phyloP scores from a whole-genome alignment of 1,284 basidiomycete genomes.

The Puccinia horiana region DNA sequence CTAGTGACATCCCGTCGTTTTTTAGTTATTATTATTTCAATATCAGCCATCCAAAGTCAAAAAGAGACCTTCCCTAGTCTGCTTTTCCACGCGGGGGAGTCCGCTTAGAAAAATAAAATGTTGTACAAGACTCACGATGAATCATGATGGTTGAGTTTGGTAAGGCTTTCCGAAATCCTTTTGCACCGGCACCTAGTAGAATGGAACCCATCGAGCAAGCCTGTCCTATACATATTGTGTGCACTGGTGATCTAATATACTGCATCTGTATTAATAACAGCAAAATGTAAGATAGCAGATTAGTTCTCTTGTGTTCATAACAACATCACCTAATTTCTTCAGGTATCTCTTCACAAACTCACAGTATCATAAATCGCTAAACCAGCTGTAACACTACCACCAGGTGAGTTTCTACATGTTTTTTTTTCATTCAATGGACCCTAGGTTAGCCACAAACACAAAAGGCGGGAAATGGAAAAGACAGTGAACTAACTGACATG shows the following conservation, averaged over 20 bases:
- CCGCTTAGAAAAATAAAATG: slow-evolving; percentile 32
- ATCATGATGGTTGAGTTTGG: slow-evolving; percentile 95
- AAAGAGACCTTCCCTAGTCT: neutral
- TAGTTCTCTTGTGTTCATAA: no score
- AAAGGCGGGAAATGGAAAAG: neutral
- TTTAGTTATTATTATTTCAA: neutral
- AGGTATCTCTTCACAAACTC: slow-evolving; percentile 52
- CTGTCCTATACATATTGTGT: slow-evolving; percentile 89
- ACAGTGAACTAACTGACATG: neutral
- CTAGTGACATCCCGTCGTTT: slow-evolving; percentile 61
- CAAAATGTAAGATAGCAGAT: neutral
- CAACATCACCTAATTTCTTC: neutral
- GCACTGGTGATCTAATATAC: slow-evolving; percentile 88
- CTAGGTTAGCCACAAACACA: neutral
- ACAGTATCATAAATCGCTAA: slow-evolving; percentile 93
- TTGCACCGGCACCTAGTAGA: slow-evolving; percentile 73
- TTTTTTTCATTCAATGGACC: slow-evolving; percentile 65
- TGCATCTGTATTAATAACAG: slow-evolving; percentile 59
- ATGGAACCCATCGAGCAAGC: slow-evolving; percentile 92
- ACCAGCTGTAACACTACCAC: slow-evolving; percentile 88
- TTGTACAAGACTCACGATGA: slow-evolving; percentile 71
- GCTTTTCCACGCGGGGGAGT: slow-evolving; percentile 7
- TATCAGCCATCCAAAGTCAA: neutral
- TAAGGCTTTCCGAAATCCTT: slow-evolving; percentile 81
- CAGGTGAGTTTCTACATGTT: slow-evolving; percentile 81